phyloP scores from a whole-genome alignment of 2,329 filamentous ascomycete species.

The Colletotrichum cuscutae region DNA sequence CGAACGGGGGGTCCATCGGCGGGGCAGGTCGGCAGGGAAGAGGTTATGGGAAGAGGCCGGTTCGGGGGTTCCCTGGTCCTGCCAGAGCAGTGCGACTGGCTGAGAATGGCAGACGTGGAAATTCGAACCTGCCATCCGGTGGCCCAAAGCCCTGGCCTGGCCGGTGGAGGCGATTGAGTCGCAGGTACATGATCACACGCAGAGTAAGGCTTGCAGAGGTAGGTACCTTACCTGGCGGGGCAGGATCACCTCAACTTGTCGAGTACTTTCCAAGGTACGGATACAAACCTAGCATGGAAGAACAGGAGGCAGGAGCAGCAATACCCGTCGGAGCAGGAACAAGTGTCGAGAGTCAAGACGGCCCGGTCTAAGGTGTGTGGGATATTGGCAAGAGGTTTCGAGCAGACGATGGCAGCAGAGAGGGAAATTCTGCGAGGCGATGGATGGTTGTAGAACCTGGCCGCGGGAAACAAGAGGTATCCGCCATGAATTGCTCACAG shows the following conservation, averaged over 20 bases:
- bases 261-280: too few species aligned
- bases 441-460: not conserved
- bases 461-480: not conserved
- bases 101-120: slow-evolving; percentile 19
- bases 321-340: not conserved
- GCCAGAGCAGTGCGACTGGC: slow-evolving; percentile 12
- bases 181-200: slow-evolving; percentile 31
- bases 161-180: slow-evolving; percentile 27
- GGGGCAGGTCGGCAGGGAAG: slow-evolving; percentile 20
- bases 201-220: slow-evolving; percentile 2
- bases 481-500: not conserved
- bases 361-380: not conserved
- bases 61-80: slow-evolving; percentile 17
- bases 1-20: not conserved
- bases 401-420: not conserved
- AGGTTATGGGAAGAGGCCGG: slow-evolving; percentile 10
- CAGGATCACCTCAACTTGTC: not conserved
- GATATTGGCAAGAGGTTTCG: not conserved
- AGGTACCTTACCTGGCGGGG: slow-evolving; percentile 12
- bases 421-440: not conserved
- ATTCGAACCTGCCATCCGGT: slow-evolving; percentile 31
- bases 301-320: not conserved
- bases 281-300: not conserved
- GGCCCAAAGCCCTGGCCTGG: slow-evolving; percentile 17
- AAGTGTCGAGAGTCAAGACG: not conserved